Evolutionary conservation across 2,329 filamentous ascomycete genomes (phyloP).

Genomic region (Penicillium sp.): DNA sequence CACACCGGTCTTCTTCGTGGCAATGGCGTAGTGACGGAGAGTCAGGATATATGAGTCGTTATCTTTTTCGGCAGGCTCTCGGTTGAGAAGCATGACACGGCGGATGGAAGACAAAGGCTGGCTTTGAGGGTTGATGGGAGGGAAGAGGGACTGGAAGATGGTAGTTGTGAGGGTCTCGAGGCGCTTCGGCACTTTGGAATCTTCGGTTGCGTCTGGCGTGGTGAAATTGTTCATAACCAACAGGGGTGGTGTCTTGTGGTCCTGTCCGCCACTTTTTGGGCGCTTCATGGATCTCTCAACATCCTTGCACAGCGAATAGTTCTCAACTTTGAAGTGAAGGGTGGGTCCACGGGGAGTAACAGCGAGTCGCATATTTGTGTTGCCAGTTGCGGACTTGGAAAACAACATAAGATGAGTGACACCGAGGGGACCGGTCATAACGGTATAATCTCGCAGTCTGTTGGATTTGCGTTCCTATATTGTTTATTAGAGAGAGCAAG

Average conservation of each 20-base stretch:
- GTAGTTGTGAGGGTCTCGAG: conserved; percentile 90
- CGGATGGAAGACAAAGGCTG: conserved; percentile 91
- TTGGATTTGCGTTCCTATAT: conserved; percentile 75
- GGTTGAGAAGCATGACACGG: conserved; percentile 84
- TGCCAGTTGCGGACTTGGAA: conserved; percentile 82
- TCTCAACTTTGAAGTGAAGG: conserved; percentile 88
- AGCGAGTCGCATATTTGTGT: conserved; percentile 86
- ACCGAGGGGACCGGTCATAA: conserved; percentile 91
- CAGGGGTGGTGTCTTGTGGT: conserved; percentile 80
- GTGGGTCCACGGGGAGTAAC: conserved; percentile 89
- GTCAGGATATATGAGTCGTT: conserved; percentile 77
- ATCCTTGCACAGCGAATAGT: conserved; percentile 91
- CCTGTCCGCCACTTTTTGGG: conserved; percentile 76
- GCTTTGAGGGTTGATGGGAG: conserved; percentile 87
- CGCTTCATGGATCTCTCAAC: conserved; percentile 79
- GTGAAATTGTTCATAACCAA: conserved; percentile 99
- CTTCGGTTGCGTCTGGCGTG: conserved; percentile 56
- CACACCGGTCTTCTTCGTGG: conserved; percentile 78
- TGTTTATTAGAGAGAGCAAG: conserved; percentile 9
- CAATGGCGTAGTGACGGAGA: conserved; percentile 92
- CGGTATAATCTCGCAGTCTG: conserved; percentile 83
- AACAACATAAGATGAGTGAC: conserved; percentile 92
- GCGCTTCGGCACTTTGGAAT: conserved; percentile 78
- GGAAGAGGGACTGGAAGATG: conserved; percentile 93
- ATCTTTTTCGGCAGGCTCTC: conserved; percentile 55